Conservation (phyloP, 2,329 filamentous ascomycete species). For the Cucurbitaria berberidis region DNA sequence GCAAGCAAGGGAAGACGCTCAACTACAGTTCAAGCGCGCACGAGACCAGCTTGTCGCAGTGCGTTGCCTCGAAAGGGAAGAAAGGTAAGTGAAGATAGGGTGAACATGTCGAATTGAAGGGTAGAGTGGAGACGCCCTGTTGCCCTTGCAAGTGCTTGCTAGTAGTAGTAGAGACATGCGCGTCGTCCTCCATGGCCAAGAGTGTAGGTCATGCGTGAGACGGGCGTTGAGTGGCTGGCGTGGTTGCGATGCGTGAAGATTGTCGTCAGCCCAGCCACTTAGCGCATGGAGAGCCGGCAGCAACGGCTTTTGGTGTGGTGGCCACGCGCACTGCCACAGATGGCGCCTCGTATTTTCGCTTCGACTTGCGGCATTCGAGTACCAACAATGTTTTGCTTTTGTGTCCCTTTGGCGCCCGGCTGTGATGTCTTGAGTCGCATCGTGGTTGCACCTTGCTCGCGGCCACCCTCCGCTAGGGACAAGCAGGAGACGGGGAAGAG, state of each 20-base stretch:
- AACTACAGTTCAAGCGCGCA: background rate
- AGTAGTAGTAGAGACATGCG: constrained; percentile 19
- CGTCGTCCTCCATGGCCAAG: constrained; percentile 16
- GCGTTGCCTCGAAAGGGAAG: too few species aligned
- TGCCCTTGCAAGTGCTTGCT: background rate
- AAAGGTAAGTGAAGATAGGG: constrained; percentile 1
- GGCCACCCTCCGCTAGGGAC: background rate
- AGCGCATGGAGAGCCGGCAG: constrained; percentile 10
- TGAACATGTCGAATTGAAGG: background rate
- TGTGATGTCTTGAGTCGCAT: background rate
- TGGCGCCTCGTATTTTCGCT: background rate
- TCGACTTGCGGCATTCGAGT: background rate
- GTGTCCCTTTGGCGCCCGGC: background rate
- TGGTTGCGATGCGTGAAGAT: constrained; percentile 18
- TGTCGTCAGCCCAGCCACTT: constrained; percentile 15
- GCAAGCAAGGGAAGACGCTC: background rate
- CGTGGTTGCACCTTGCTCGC: background rate
- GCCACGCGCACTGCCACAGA: constrained; percentile 9
- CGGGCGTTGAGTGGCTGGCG: constrained; percentile 3
- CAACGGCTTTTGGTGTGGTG: constrained; percentile 11
- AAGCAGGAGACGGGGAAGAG: background rate
- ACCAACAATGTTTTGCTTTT: background rate
- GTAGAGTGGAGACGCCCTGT: background rate
- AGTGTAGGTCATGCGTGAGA: constrained; percentile 1
- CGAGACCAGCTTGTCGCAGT: constrained; percentile 6